Base-by-base conservation (phyloP, 2,329 filamentous ascomycete species). In the Epichloe sp. region DNA sequence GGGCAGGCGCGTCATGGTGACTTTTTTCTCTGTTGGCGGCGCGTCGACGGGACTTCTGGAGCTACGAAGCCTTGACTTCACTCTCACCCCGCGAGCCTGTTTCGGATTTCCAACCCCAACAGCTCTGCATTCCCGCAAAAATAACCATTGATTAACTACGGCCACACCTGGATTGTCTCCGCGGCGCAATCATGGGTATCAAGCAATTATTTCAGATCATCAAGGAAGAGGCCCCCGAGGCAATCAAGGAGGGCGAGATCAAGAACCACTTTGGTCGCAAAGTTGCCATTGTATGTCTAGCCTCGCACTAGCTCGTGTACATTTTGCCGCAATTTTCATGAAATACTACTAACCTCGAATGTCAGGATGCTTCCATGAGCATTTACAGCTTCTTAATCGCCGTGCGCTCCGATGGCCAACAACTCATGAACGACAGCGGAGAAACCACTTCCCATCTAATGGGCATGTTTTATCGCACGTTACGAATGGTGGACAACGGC, bases 221-320 rank as follows among this genome's bases (percentile, higher is more conserved):
- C 70, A 85, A 86, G 63, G 90, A 96, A 65, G 86, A 97, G 72
- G 87, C 89, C 58, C 93, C 93, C n/a, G 87, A 90, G 71, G 86
- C 93, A 36, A 80, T 96, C 76, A 97, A 96, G 70, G 85, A 89
- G 64, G 88, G 93, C 54, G 93, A 98, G 65, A 98, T 98, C 76
- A 98, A 98, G 73, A 91, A 91, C 61, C 93, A 98, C 58, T 98
- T 98, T 66, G 93, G 93, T 57, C 87, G 93, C 67, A 98, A 98
- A 72, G 91, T 98, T 55, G 91, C 91, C 49, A 96, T 96, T 70
- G 90, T 95, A 75, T 65, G 87, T 45, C 23, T 19, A 21, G 7
- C n/a, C 11, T 11, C 35, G 47, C 7, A 36, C 11, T 21, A 15
- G 17, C 14, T 10, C 21, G 3, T 38, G 15, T 19, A 5, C 4